Percentiles rank a stretch among this genome's conserved stretches.
Evolutionary conservation across 208 protist species (phyloP).

Genomic region (Naegleria lovaniensis): DNA sequence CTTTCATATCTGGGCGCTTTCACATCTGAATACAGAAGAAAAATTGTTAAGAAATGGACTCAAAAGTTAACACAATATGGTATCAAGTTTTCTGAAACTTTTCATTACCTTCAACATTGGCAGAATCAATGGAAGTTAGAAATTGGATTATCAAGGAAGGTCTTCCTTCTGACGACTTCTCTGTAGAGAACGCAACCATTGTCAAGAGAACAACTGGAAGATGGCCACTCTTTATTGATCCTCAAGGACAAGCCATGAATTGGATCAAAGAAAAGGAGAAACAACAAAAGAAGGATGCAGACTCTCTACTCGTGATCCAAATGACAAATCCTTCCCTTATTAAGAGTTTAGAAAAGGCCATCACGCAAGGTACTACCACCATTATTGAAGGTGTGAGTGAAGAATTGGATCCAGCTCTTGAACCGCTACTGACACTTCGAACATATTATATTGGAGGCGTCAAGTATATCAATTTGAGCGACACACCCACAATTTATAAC

Average conservation of each 20-base stretch:
- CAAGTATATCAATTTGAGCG: constrained; percentile 85
- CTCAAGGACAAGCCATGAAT: constrained; percentile 88
- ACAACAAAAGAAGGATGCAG: constrained; percentile 62
- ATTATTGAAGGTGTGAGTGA: constrained; percentile 92
- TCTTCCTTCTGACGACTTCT: constrained; percentile 79
- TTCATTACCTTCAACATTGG: constrained; percentile 70
- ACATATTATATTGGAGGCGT: constrained; percentile 75
- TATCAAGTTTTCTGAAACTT: constrained; percentile 72
- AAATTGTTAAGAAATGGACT: constrained; percentile 63
- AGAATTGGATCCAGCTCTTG: constrained; percentile 91
- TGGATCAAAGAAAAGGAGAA: constrained; percentile 93
- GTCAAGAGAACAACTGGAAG: constrained; percentile 67
- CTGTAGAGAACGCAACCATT: constrained; percentile 85
- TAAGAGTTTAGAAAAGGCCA: constrained; percentile 68
- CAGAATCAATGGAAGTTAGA: constrained; percentile 78
- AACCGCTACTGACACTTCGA: constrained; percentile 90
- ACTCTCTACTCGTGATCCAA: constrained; percentile 68
- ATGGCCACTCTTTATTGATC: constrained; percentile 84
- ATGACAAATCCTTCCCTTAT: constrained; percentile 80
- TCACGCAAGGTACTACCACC: constrained; percentile 80
- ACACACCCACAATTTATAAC: constrained; percentile 87
- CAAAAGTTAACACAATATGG: constrained; percentile 56
- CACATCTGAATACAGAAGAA: constrained; percentile 75
- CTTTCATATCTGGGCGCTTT: constrained; percentile 92
- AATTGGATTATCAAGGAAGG: constrained; percentile 79